Base-by-base conservation (phyloP, 352 stramenopile species). In the Globisporangium alternatum region DNA sequence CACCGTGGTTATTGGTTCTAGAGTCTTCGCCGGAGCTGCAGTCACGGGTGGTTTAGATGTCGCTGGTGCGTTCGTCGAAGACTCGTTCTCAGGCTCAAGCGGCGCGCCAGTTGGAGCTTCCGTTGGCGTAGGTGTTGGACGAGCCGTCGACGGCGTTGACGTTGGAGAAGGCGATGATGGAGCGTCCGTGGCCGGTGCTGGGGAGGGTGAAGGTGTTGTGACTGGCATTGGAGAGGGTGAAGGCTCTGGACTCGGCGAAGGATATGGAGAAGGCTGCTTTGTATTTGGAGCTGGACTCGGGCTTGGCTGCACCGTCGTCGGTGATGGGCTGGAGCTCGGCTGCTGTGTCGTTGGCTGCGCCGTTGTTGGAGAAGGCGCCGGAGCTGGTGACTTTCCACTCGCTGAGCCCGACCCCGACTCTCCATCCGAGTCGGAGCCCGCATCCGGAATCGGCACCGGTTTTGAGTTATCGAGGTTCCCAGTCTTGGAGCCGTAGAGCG, bases 401-500 rank as follows among this genome's bases (percentile, higher is more conserved):
- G 47, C 52, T 12, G 63, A 55, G 9, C 44, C 48, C 8, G 56
- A 43, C 13, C 7, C 48, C 6, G 45, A 61, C 21, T 30, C 31
- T 7, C 25, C 37, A 12, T 48, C 51, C 25, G 56, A 60, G 17
- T 53, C 41, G 0, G 64, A 43, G 5, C 48, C 43, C 3, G 49
- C 35, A 30, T 65, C 39, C 3, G 64, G 64, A 45, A 86, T 79
- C 31, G 64, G 55, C 7, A 86, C 66, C 21, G 80, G 69, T 19
- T 47, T 28, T 6, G 62, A 76, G 7, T 21, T 74, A 3, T 48
- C 54, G 54, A 83, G 73, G 44, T 67, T 69, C 35, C 67, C 67
- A 6, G 71, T 55, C 25, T 66, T 76, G 4, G 66, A 76, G 35
- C 81, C 83, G 43, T 91, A 91, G 6, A 91, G 70, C 9, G 64